Evolutionary conservation across 2,329 filamentous ascomycete genomes (phyloP).

Genomic region (Phyllosticta citrichinensis): DNA sequence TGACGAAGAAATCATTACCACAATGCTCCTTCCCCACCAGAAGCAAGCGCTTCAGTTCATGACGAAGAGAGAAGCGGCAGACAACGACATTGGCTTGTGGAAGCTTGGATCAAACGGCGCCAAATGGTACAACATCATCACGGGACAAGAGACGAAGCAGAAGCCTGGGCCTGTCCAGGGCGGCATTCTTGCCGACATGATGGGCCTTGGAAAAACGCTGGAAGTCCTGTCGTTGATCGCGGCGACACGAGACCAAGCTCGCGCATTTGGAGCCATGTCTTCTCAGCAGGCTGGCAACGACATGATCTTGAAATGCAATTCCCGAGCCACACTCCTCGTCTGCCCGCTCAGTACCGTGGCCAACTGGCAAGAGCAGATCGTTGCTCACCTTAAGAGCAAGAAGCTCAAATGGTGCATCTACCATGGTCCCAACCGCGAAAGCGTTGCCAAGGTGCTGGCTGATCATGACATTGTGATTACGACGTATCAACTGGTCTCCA

Average conservation of each 20-base stretch:
- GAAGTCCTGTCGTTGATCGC: slow-evolving; percentile 74
- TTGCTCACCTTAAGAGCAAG: slow-evolving; percentile 60
- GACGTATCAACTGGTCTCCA: slow-evolving; percentile 80
- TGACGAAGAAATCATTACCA: slow-evolving; percentile 45
- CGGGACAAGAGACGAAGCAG: slow-evolving; percentile 37
- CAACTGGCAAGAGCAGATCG: slow-evolving; percentile 92
- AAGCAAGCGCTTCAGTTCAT: slow-evolving; percentile 87
- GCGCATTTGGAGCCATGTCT: slow-evolving; percentile 36
- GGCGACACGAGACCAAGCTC: neutral
- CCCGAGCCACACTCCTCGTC: slow-evolving; percentile 72
- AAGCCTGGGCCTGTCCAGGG: slow-evolving; percentile 30
- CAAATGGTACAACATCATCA: slow-evolving; percentile 73
- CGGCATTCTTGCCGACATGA: slow-evolving; percentile 41
- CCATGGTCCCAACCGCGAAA: slow-evolving; percentile 68
- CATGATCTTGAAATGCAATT: slow-evolving; percentile 48
- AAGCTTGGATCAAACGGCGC: slow-evolving; percentile 35
- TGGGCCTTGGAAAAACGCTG: slow-evolving; percentile 48
- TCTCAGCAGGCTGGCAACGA: slow-evolving; percentile 10
- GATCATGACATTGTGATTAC: slow-evolving; percentile 80
- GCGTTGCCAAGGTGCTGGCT: slow-evolving; percentile 54
- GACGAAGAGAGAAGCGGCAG: slow-evolving; percentile 62
- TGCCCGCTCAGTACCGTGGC: slow-evolving; percentile 83
- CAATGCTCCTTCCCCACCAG: slow-evolving; percentile 68
- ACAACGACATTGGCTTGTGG: slow-evolving; percentile 45
- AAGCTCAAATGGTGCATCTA: slow-evolving; percentile 70